Evolutionary conservation across 2,329 filamentous ascomycete species (phyloP).

Genomic region (Ustilaginoidea virens): DNA sequence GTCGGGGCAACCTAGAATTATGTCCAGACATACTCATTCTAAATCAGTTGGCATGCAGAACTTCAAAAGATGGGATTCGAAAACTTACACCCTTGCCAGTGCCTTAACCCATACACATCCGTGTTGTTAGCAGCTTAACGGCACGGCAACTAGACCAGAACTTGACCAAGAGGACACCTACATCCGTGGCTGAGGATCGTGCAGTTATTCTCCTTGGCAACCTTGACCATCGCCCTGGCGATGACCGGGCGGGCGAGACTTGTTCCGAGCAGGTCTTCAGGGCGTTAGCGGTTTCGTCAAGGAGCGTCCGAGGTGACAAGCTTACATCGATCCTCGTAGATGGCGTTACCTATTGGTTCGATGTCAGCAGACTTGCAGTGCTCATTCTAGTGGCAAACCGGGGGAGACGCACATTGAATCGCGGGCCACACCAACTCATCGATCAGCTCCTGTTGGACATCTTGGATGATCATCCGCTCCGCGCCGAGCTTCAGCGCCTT

Average conservation of each 20-base stretch:
- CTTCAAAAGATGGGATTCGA: background rate
- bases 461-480: constrained; percentile 30
- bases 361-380: constrained; percentile 1
- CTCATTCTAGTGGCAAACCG: background rate
- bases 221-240: constrained; percentile 42
- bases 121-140: constrained; percentile 5
- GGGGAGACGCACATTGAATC: constrained; percentile 36
- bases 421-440: constrained; percentile 64
- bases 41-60: background rate
- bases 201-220: constrained; percentile 19
- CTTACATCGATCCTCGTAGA: constrained; percentile 37
- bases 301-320: constrained; percentile 2
- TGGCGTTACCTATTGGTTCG: constrained; percentile 24
- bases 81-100: constrained; percentile 4
- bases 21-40: background rate
- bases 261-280: constrained; percentile 23
- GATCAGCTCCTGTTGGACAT: constrained; percentile 56
- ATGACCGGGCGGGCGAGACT: constrained; percentile 49
- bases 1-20: background rate
- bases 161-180: constrained; percentile 3
- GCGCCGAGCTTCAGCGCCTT: constrained; percentile 32
- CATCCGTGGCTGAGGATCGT: constrained; percentile 30
- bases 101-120: constrained; percentile 3
- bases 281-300: constrained; percentile 3
- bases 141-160: constrained; percentile 2